A percentile compares a stretch with the other conserved stretches of the same genome.
Evolutionary conservation across 139 green algal species (phyloP).

Genomic region (Coelastrella sp.): DNA sequence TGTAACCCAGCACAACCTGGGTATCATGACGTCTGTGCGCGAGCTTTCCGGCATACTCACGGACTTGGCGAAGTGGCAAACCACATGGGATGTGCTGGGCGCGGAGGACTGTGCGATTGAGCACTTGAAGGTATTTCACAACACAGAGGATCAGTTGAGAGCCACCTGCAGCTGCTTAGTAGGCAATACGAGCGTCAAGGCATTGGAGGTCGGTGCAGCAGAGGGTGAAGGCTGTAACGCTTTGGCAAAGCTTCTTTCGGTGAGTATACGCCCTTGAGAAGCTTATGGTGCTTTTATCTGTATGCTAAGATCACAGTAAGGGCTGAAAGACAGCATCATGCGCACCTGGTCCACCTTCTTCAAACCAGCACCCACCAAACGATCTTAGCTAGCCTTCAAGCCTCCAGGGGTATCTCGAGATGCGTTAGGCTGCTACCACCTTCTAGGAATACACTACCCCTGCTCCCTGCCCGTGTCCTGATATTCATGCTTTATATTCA

Average conservation of each 20-base stretch:
- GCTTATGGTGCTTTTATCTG: too few species aligned
- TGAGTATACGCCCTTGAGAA: background rate
- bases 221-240: background rate
- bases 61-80: background rate
- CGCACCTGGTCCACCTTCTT: too few species aligned
- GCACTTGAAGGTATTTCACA: background rate
- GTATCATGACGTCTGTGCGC: background rate
- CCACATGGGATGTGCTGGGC: background rate
- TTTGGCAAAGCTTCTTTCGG: background rate
- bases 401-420: too few species aligned
- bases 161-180: background rate
- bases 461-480: too few species aligned
- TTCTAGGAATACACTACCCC: too few species aligned
- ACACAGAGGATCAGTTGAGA: background rate
- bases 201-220: background rate
- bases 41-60: background rate
- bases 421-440: too few species aligned
- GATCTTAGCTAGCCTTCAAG: too few species aligned
- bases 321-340: too few species aligned
- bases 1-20: too few species aligned
- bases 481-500: too few species aligned
- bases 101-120: background rate
- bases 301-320: too few species aligned
- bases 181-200: background rate
- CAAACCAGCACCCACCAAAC: too few species aligned